Conservation (phyloP, 1,284 basidiomycete species). For the Austroboletus novae-zelandiae region DNA sequence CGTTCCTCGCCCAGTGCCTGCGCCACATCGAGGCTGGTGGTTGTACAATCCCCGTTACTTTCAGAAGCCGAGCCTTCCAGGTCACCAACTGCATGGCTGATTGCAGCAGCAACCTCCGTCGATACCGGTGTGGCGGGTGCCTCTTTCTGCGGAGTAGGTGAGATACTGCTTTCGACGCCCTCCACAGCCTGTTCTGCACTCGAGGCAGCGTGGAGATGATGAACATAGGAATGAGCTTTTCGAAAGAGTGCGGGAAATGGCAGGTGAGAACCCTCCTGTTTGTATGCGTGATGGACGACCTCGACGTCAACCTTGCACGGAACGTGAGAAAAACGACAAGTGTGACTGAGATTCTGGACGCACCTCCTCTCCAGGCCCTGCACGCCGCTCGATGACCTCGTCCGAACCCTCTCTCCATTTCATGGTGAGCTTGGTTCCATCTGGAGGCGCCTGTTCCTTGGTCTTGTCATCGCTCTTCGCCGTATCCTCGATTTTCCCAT, state of each 20-base stretch:
- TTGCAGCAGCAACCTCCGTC: background rate
- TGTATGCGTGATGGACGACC: constrained; percentile 21
- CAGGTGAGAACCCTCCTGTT: constrained; percentile 2
- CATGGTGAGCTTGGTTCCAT: constrained; percentile 42
- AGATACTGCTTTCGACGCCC: background rate
- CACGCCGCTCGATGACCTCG: constrained; percentile 40
- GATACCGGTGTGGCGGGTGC: background rate
- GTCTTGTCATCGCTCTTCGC: constrained; percentile 15
- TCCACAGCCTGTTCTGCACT: constrained; percentile 2
- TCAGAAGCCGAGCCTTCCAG: constrained; percentile 27
- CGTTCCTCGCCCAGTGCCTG: constrained; percentile 3
- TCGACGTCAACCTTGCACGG: constrained; percentile 26
- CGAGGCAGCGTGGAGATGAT: constrained; percentile 5
- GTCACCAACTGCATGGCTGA: constrained; percentile 6
- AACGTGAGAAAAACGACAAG: constrained; percentile 12
- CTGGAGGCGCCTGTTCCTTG: constrained; percentile 37
- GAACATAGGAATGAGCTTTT: constrained; percentile 8
- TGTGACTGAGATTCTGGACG: background rate
- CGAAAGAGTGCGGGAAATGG: background rate
- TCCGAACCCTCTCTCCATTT: constrained; percentile 71
- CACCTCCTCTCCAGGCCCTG: constrained; percentile 32
- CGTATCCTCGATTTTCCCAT: constrained; percentile 17
- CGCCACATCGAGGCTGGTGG: background rate
- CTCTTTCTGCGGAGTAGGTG: constrained; percentile 1
- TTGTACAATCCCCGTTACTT: constrained; percentile 8